phyloP scores from a whole-genome alignment of 768 basidiomycete species.

The Termitomyces sp. region DNA sequence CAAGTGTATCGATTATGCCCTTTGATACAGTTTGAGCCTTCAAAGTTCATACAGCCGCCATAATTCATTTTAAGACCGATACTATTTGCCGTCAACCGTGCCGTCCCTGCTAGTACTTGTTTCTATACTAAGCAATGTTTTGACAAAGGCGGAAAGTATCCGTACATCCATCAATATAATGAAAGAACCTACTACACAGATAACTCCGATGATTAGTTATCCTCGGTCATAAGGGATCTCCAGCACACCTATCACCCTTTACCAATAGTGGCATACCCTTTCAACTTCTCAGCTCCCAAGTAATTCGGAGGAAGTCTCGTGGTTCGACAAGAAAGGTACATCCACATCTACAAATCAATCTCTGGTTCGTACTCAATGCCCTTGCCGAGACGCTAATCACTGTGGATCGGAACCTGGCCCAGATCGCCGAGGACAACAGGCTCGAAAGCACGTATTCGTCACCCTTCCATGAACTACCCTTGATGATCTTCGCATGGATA shows the following conservation, averaged over 20 bases:
- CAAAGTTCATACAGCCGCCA: too few species aligned
- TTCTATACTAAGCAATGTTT: too few species aligned
- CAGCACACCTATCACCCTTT: neutral
- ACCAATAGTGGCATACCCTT: neutral
- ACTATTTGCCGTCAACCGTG: too few species aligned
- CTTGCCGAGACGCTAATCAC: neutral
- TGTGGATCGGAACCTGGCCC: too few species aligned
- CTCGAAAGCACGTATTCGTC: neutral
- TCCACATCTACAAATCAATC: neutral
- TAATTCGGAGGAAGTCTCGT: neutral
- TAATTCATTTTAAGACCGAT: too few species aligned
- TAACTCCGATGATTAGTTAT: neutral
- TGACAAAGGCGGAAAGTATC: too few species aligned
- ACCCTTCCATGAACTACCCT: neutral
- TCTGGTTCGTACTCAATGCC: neutral
- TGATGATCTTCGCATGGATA: neutral
- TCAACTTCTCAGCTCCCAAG: too few species aligned
- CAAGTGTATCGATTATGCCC: too few species aligned
- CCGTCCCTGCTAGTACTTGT: too few species aligned
- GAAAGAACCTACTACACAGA: neutral
- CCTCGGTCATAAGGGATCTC: neutral
- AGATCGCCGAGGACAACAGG: neutral
- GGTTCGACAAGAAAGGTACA: neutral
- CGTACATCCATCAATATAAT: neutral
- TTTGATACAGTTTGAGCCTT: too few species aligned